phyloP scores from a whole-genome alignment of 73 alveolate species.

The Symbiodinium pilosum region DNA sequence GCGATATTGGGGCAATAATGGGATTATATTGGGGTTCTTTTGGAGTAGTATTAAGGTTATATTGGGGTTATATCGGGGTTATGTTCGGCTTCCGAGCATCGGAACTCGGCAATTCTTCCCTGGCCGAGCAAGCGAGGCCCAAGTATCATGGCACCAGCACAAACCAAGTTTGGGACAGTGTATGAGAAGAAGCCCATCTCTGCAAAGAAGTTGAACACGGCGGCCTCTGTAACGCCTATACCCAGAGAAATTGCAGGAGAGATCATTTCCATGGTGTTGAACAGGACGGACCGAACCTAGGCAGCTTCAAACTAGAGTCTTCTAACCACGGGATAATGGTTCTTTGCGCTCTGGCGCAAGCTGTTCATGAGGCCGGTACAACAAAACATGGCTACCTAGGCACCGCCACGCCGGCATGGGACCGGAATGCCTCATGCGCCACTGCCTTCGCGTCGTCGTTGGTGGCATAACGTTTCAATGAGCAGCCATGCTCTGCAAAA shows the following conservation, averaged over 20 bases:
- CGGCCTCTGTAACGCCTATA: conserved; percentile 18
- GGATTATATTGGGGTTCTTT: no score
- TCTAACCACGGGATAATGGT: no score
- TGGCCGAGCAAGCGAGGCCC: conserved; percentile 18
- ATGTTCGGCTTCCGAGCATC: no score
- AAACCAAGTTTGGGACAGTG: neutral
- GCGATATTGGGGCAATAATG: neutral
- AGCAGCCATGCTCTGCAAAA: conserved; percentile 12
- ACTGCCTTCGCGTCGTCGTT: conserved; percentile 1
- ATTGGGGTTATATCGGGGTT: no score
- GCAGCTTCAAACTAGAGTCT: no score
- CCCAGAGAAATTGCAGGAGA: conserved; percentile 27
- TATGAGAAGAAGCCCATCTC: conserved; percentile 16
- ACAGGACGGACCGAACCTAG: conserved; percentile 27
- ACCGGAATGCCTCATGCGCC: neutral
- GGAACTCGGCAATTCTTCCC: neutral
- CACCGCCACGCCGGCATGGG: conserved; percentile 30
- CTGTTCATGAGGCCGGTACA: no score
- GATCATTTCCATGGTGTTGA: conserved; percentile 46
- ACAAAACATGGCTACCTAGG: no score
- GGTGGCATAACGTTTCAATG: neutral
- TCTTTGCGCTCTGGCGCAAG: no score
- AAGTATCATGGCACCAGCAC: conserved; percentile 13
- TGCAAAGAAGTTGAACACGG: conserved; percentile 20
- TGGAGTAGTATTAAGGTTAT: no score